Base-by-base conservation (phyloP, 169 alveolate genomes). In the Plasmodium yoelii region DNA sequence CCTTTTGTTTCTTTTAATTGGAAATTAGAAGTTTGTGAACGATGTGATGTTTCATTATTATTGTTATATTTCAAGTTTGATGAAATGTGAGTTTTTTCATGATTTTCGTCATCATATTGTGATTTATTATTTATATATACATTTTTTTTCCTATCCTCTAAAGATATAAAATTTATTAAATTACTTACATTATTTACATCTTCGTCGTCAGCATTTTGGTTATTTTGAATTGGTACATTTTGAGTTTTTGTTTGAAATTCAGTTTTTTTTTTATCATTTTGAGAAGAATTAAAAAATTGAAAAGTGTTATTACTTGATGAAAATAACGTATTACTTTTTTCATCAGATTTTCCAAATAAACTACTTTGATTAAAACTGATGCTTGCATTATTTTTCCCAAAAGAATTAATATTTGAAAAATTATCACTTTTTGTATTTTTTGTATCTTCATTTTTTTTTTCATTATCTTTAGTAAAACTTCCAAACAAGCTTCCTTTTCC, bases 1-100 rank as follows among this genome's bases (percentile, higher is more conserved):
- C 90, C 90, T 60, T 82, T 82, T 6, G 90, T 67, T 82, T 82
- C 90, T 70, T 82, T 82, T 56, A 82, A 61, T 26, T 82, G 77
- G 13, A 67, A 51, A 82, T 82, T 82, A 82, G 24, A 22, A 19
- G 34, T 59, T 67, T 61, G 75, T 34, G 55, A 49, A 28, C 44
- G 46, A 47, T 73, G 65, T 59, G 8, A 22, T 15, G 39, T 8
- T 57, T 59, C 57, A 9, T 57, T 13, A 19, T 73, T 51, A 34
- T 51, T 73, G 28, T 53, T 51, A 24, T 26, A 15, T 49, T 71
- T 51, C 6, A 47, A 46, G n/a, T 39, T 34, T 24, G 26, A 26
- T n/a, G 34, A 53, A 28, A 77, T 15, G 10, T 64, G 12, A 10
- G 18, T 28, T 47, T 82, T 82, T 53, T 26, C 61, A 24, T 59